Base-by-base conservation (phyloP, 306 rosid genomes). In the Cicer arietinum region DNA sequence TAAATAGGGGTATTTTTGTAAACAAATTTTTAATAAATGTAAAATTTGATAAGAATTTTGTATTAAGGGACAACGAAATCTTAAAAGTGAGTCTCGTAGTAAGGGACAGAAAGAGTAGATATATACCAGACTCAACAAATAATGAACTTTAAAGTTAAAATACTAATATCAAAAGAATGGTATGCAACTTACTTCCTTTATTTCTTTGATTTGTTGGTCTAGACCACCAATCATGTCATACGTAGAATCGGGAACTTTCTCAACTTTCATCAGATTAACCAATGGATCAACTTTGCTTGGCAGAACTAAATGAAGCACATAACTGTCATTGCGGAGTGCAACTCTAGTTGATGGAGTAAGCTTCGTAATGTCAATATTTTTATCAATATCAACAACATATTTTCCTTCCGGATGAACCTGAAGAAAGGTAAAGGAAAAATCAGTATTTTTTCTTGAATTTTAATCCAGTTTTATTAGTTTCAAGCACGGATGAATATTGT, bases 181-280 rank as follows among this genome's bases (percentile, higher is more conserved):
- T 71, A 58, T 41, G 25, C 43, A 54, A 53, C 25, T 35, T 67
- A 90, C 99, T 97, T 95, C 99, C 64, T 95, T 95, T 16, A 95
- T 95, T 84, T 95, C 99, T 72, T 95, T 95, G 79, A 95, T 95
- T 84, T 95, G 99, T 86, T 95, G 99, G 80, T 95, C 99, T 45
- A 95, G 89, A 69, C 99, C 99, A 88, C 99, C 99, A 66, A 95
- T 95, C 98, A 95, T 95, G 77, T 95, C 99, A 79, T 92, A 95
- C 0, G 99, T 95, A 64, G 99, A 95, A 79, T 95, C 98, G 12
- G 99, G 99, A 79, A 95, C 99, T 76, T 95, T 95, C 75, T 95
- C 99, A 67, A 95, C 99, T 82, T 95, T 95, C 99, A 95, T 95
- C 66, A 95, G 94, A 82, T 95, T 92, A 77, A 95, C 99, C 73